Evolutionary conservation across 1,284 basidiomycete genomes (phyloP).

Genomic region (Cryptococcus jaspeensis): DNA sequence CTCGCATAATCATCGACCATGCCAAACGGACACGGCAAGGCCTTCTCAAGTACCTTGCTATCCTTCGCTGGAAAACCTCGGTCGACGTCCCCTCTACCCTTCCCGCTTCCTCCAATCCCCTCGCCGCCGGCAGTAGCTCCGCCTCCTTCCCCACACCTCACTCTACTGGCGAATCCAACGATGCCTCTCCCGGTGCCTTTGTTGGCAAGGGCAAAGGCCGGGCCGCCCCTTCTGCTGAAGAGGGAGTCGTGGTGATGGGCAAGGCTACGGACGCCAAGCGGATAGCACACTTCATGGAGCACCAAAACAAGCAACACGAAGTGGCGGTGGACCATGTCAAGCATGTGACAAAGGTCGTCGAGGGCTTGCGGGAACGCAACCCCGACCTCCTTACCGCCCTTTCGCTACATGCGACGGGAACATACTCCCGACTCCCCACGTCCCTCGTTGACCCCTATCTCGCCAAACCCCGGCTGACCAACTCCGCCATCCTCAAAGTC

Average conservation of each 20-base stretch:
- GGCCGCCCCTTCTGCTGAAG: slow-evolving; percentile 10
- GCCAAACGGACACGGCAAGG: slow-evolving; percentile 44
- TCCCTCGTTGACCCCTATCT: slow-evolving; percentile 35
- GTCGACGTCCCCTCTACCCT: slow-evolving; percentile 32
- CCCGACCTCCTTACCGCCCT: slow-evolving; percentile 45
- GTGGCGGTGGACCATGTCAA: slow-evolving; percentile 36
- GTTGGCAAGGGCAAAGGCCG: slow-evolving; percentile 36
- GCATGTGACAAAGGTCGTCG: slow-evolving; percentile 34
- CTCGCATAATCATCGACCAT: slow-evolving; percentile 43
- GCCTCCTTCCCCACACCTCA: slow-evolving; percentile 45
- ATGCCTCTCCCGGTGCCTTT: slow-evolving; percentile 31
- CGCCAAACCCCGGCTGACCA: slow-evolving; percentile 32
- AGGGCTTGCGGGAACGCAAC: slow-evolving; percentile 44
- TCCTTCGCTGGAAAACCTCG: slow-evolving; percentile 45
- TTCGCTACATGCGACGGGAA: slow-evolving; percentile 31
- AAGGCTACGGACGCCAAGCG: slow-evolving; percentile 45
- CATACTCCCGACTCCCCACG: slow-evolving; percentile 37
- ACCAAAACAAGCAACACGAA: slow-evolving; percentile 47
- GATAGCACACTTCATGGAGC: slow-evolving; percentile 41
- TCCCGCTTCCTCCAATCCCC: slow-evolving; percentile 1
- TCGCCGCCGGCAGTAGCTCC: neutral
- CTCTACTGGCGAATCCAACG: slow-evolving; percentile 37
- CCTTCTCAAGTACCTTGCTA: slow-evolving; percentile 45
- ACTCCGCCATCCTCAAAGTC: slow-evolving; percentile 27
- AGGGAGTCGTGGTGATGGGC: slow-evolving; percentile 17